These are phyloP conservation scores for Postia placenta DNA, from an alignment of 768 basidiomycete genomes.

Conservation along the genomic window DNA sequence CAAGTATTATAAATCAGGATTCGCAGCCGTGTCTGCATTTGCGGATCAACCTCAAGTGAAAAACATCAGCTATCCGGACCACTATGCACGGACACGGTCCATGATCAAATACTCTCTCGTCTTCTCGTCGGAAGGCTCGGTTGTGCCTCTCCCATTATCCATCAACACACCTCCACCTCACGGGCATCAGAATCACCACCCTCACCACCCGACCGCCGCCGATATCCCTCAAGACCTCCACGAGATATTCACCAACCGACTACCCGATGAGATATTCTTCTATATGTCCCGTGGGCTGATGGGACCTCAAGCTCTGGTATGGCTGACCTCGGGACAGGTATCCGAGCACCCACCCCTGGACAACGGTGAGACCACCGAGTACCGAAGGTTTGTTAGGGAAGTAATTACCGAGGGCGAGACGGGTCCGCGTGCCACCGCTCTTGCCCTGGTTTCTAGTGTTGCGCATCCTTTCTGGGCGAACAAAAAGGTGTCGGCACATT, in stretches of 20 bases:
- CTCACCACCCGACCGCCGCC: constrained; percentile 68
- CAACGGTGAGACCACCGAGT: constrained; percentile 93
- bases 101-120: constrained; percentile 92
- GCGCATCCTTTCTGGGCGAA: constrained; percentile 77
- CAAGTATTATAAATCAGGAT: constrained; percentile 87
- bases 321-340: constrained; percentile 86
- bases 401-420: constrained; percentile 94
- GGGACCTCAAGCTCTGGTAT: constrained; percentile 86
- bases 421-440: constrained; percentile 83
- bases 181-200: constrained; percentile 42
- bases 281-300: constrained; percentile 91
- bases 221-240: constrained; percentile 91
- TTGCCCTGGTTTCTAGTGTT: constrained; percentile 83
- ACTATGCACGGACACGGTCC: constrained; percentile 82
- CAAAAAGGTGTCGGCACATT: constrained; percentile 62
- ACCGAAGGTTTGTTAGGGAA: constrained; percentile 91
- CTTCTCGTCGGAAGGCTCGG: constrained; percentile 79
- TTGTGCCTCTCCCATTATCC: constrained; percentile 76
- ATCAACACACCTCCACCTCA: constrained; percentile 44
- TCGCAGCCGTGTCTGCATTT: constrained; percentile 70
- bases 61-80: constrained; percentile 70
- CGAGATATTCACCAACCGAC: constrained; percentile 89
- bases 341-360: constrained; percentile 85
- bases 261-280: constrained; percentile 96
- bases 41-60: constrained; percentile 82